A percentile compares a stretch with the other conserved stretches of the same genome.
Conservation (phyloP, 257 asterid genomes). For the Solanum sejunctum region DNA sequence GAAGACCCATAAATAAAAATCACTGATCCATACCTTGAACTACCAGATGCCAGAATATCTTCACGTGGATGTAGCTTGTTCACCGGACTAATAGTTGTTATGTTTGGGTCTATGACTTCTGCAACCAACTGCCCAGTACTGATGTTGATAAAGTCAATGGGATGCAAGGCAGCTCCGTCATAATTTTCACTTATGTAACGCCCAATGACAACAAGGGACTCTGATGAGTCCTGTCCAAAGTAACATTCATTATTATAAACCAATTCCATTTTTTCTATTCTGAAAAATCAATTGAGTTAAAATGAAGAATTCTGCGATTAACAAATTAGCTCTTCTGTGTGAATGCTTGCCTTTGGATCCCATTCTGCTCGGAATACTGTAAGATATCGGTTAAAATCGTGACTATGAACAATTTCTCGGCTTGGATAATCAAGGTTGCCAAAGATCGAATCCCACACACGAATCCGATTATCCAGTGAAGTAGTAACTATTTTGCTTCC, state of each 20-base stretch:
- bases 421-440: constrained; percentile 82
- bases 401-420: constrained; percentile 94
- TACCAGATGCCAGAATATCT: constrained; percentile 90
- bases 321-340: neutral
- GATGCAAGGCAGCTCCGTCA: constrained; percentile 85
- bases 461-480: constrained; percentile 83
- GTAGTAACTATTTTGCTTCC: constrained; percentile 96
- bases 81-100: constrained; percentile 87
- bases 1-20: neutral
- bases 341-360: constrained; percentile 76
- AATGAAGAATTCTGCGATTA: neutral
- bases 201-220: constrained; percentile 80
- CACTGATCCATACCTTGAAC: constrained; percentile 61
- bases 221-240: constrained; percentile 66
- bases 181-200: constrained; percentile 94
- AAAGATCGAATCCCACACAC: constrained; percentile 92
- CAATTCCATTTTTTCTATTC: neutral
- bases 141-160: constrained; percentile 76
- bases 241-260: neutral
- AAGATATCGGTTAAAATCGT: constrained; percentile 84
- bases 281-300: neutral
- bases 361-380: constrained; percentile 93
- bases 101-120: constrained; percentile 83
- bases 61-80: constrained; percentile 90
- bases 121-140: constrained; percentile 89